Conservation (phyloP, 73 alveolate species). For the Stentor coeruleus region DNA sequence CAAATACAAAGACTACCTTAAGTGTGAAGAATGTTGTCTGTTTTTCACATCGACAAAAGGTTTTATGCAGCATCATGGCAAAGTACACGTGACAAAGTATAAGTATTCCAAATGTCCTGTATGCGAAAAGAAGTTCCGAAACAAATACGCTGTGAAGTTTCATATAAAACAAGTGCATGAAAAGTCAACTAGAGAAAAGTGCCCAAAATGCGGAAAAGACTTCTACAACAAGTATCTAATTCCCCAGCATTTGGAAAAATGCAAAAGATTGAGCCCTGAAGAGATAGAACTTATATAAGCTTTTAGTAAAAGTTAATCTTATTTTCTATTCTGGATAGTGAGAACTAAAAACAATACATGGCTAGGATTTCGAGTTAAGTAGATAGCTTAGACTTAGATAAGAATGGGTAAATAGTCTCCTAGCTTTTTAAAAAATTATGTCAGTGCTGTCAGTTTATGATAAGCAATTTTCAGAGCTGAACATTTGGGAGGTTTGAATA, state of each 20-base stretch:
- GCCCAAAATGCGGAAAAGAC: constrained; percentile 6
- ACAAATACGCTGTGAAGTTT: constrained; percentile 6
- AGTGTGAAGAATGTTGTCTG: not conserved
- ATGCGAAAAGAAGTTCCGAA: not conserved
- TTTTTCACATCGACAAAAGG: not conserved
- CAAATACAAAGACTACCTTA: not conserved
- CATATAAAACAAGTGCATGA: constrained; percentile 21
- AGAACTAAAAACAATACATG: no score
- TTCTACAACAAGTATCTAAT: constrained; percentile 2
- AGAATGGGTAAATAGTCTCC: no score
- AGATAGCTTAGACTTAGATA: no score
- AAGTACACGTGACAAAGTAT: not conserved
- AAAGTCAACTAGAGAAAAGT: not conserved
- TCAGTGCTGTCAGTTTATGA: no score
- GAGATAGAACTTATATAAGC: not conserved
- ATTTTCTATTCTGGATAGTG: no score
- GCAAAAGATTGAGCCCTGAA: not conserved
- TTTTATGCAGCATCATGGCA: constrained; percentile 10
- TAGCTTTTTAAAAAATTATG: no score
- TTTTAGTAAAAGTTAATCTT: no score
- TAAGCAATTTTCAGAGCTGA: no score
- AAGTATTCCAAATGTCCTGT: not conserved
- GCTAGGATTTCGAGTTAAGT: no score
- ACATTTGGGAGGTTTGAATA: no score
- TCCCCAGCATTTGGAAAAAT: not conserved